phyloP scores from a whole-genome alignment of 1,139 yeast genomes.

The Blastobotrys ciferrii region DNA sequence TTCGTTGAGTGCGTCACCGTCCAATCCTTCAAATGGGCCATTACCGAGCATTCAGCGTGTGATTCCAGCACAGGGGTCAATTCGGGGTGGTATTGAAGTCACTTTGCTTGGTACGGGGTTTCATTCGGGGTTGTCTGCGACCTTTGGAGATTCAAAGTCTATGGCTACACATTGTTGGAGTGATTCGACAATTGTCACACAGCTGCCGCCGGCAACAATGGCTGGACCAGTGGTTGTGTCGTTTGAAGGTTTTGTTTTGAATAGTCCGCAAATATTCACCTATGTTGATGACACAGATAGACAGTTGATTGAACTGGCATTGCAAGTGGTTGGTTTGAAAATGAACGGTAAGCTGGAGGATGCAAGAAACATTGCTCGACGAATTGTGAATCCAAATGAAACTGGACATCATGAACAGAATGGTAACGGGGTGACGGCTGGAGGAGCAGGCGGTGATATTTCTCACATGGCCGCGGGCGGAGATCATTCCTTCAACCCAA shows the following conservation, averaged over 20 bases:
- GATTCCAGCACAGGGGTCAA: conserved; percentile 92
- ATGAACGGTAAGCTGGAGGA: conserved; percentile 94
- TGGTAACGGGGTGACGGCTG: conserved; percentile 6
- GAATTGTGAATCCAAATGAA: conserved; percentile 52
- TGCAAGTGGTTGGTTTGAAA: conserved; percentile 90
- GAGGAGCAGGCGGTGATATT: too few species aligned
- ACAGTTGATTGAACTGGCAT: conserved; percentile 85
- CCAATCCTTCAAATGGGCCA: conserved; percentile 8
- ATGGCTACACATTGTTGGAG: conserved; percentile 96
- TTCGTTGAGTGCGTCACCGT: conserved; percentile 7
- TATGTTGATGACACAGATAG: conserved; percentile 91
- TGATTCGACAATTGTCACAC: conserved; percentile 87
- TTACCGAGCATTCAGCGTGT: conserved; percentile 62
- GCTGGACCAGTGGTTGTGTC: conserved; percentile 92
- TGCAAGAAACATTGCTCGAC: conserved; percentile 83
- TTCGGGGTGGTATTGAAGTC: conserved; percentile 93
- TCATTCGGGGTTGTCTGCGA: conserved; percentile 74
- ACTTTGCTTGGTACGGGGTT: conserved; percentile 86
- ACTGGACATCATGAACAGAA: conserved; percentile 6
- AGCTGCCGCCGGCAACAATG: conserved; percentile 81
- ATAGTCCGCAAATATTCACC: conserved; percentile 65
- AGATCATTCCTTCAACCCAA: conserved; percentile 1
- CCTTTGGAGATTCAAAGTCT: conserved; percentile 82
- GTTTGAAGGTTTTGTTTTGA: conserved; percentile 45
- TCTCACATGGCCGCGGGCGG: conserved; percentile 13